These are phyloP conservation scores for Escovopsis sp. DNA, from an alignment of 2,329 filamentous ascomycete species.

Conservation along the genomic window DNA sequence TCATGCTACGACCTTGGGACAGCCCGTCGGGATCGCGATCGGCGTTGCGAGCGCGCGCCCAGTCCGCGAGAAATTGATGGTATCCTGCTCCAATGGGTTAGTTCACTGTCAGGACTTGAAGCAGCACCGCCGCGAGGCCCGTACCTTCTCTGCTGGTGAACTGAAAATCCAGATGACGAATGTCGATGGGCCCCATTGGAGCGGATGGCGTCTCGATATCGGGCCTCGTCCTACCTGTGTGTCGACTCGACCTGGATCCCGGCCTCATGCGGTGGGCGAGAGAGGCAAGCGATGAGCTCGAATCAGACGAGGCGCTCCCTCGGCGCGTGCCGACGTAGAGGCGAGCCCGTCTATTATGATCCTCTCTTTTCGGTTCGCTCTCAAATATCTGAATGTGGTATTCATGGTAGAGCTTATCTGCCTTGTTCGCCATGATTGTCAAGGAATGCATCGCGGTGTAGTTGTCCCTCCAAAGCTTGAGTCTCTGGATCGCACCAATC, in stretches of 20 bases:
- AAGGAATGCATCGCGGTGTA: constrained; percentile 32
- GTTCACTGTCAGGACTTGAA: neutral
- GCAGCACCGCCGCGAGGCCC: constrained; percentile 2
- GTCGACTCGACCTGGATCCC: constrained; percentile 18
- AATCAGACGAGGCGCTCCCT: constrained; percentile 24
- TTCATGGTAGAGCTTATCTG: constrained; percentile 30
- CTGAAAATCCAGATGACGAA: constrained; percentile 33
- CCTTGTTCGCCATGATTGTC: constrained; percentile 31
- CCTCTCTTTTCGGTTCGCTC: constrained; percentile 29
- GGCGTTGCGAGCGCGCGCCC: constrained; percentile 29
- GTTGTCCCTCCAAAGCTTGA: constrained; percentile 36
- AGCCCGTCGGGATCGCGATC: constrained; percentile 31
- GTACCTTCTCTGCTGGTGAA: constrained; percentile 33
- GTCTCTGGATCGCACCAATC: constrained; percentile 33
- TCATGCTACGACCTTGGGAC: constrained; percentile 28
- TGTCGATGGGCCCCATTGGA: constrained; percentile 19
- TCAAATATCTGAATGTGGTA: constrained; percentile 33
- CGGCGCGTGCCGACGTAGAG: constrained; percentile 26
- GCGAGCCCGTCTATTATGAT: constrained; percentile 28
- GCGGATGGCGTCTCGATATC: constrained; percentile 10
- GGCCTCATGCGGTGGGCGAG: constrained; percentile 27
- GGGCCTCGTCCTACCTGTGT: constrained; percentile 6
- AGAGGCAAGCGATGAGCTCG: constrained; percentile 25
- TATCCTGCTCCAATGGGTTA: constrained; percentile 21
- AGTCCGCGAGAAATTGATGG: constrained; percentile 29